Conservation (phyloP, 2,329 filamentous ascomycete species). For the Chalara sp. region DNA sequence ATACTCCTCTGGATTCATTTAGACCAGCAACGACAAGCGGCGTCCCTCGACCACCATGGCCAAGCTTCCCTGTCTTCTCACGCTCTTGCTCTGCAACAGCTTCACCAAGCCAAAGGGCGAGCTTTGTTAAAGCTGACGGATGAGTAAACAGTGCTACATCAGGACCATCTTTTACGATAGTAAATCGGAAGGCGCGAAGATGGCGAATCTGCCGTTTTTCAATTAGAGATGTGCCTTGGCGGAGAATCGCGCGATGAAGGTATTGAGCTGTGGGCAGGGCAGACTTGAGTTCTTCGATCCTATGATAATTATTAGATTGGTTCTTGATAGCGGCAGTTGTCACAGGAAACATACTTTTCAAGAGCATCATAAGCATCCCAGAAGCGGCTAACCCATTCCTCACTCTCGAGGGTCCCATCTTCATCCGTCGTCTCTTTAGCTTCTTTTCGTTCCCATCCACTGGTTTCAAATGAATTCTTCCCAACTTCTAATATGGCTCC, state of each 20-base stretch:
- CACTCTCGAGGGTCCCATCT: constrained; percentile 40
- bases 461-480: constrained; percentile 34
- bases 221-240: constrained; percentile 83
- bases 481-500: constrained; percentile 92
- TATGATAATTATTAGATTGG: constrained; percentile 26
- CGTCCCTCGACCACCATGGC: constrained; percentile 64
- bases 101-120: constrained; percentile 91
- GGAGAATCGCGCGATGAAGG: constrained; percentile 85
- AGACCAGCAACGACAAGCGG: constrained; percentile 87
- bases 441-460: constrained; percentile 28
- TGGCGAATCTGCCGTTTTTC: constrained; percentile 93
- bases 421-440: constrained; percentile 39
- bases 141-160: constrained; percentile 90
- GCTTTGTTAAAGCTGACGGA: constrained; percentile 84
- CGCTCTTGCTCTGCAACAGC: constrained; percentile 85
- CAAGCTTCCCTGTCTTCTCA: constrained; percentile 62
- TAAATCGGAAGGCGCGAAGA: constrained; percentile 87
- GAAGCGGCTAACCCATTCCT: constrained; percentile 61
- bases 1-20: constrained; percentile 80
- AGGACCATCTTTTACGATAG: constrained; percentile 89
- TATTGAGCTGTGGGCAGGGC: constrained; percentile 81
- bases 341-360: constrained; percentile 46
- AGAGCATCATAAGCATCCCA: constrained; percentile 69
- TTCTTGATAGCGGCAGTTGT: no score
- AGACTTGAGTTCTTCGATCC: constrained; percentile 68